These are phyloP conservation scores for Dioscorea alata DNA, from an alignment of 106 monocot genomes.

Conservation along the genomic window DNA sequence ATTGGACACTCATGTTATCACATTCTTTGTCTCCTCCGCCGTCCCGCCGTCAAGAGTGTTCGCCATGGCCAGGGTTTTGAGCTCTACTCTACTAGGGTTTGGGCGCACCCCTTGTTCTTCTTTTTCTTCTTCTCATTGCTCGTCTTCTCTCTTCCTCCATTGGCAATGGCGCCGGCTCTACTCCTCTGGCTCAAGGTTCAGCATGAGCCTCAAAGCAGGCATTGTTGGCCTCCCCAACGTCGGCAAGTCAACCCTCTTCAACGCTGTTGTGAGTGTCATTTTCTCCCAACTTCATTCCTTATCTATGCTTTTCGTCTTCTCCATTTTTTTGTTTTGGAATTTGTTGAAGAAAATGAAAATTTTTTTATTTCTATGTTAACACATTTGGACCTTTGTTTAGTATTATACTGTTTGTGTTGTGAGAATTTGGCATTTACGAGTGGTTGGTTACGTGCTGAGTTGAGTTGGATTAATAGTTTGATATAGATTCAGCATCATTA, in stretches of 20 bases:
- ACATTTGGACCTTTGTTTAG: too few relatives aligned
- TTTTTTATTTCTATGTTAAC: too few relatives aligned
- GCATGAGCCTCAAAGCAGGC: conserved; percentile 93
- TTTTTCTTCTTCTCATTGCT: conserved; percentile 2
- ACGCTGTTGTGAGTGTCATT: conserved; percentile 65
- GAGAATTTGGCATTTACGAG: too few relatives aligned
- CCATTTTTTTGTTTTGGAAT: neutral
- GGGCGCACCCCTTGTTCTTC: conserved; percentile 1
- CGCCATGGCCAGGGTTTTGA: conserved; percentile 40
- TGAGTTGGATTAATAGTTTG: too few relatives aligned
- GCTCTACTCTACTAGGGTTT: conserved; percentile 29
- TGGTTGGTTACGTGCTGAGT: too few relatives aligned
- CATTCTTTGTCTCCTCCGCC: too few relatives aligned
- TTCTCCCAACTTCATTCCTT: neutral
- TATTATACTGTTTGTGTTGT: too few relatives aligned
- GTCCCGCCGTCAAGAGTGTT: neutral
- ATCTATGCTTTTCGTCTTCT: neutral
- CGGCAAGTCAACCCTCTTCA: conserved; percentile 97
- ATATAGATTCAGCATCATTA: too few relatives aligned
- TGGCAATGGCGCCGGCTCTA: conserved; percentile 50
- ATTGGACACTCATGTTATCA: too few relatives aligned
- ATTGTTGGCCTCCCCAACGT: conserved; percentile 98
- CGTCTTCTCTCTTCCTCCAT: conserved; percentile 19
- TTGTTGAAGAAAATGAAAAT: too few relatives aligned
- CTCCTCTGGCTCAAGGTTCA: conserved; percentile 50